Evolutionary conservation across 495 filamentous ascomycete genomes (phyloP).

Genomic region (Penicillium pancosmium): DNA sequence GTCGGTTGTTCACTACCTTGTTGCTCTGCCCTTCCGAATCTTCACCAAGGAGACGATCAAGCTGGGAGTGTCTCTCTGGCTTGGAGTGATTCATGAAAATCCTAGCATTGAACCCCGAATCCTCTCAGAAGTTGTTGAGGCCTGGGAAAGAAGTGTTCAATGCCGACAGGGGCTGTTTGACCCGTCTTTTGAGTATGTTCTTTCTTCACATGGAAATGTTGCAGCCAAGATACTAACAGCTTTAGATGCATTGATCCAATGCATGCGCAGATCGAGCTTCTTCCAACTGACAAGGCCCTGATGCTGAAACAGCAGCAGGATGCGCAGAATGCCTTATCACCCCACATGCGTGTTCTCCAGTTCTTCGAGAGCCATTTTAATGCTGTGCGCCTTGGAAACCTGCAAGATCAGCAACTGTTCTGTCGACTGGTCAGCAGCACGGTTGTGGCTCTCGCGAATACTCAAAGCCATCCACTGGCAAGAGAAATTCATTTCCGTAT

Average conservation of each 20-base stretch:
- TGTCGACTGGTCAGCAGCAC: slow-evolving; percentile 76
- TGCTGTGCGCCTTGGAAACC: slow-evolving; percentile 78
- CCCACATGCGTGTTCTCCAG: slow-evolving; percentile 83
- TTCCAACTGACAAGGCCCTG: slow-evolving; percentile 81
- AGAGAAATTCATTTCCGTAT: slow-evolving; percentile 90
- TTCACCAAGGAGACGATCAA: slow-evolving; percentile 96
- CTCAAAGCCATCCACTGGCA: slow-evolving; percentile 79
- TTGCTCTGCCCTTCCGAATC: slow-evolving; percentile 85
- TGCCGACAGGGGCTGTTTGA: slow-evolving; percentile 81
- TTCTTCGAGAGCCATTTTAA: slow-evolving; percentile 94
- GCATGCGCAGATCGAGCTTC: slow-evolving; percentile 86
- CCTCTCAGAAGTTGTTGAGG: slow-evolving; percentile 76
- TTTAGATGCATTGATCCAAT: slow-evolving; percentile 81
- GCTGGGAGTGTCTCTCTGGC: slow-evolving; percentile 92
- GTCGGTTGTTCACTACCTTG: slow-evolving; percentile 79
- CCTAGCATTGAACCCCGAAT: slow-evolving; percentile 82
- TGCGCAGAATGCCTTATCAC: slow-evolving; percentile 77
- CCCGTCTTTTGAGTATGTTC: slow-evolving; percentile 61
- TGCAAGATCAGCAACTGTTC: slow-evolving; percentile 78
- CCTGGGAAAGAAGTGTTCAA: slow-evolving; percentile 82
- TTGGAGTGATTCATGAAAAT: slow-evolving; percentile 96
- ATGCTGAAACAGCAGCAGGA: slow-evolving; percentile 73
- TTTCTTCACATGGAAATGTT: neutral
- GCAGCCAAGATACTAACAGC: slow-evolving; percentile 12
- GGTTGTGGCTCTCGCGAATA: slow-evolving; percentile 66